phyloP scores from a whole-genome alignment of 768 basidiomycete species.

The Suillus sp. region DNA sequence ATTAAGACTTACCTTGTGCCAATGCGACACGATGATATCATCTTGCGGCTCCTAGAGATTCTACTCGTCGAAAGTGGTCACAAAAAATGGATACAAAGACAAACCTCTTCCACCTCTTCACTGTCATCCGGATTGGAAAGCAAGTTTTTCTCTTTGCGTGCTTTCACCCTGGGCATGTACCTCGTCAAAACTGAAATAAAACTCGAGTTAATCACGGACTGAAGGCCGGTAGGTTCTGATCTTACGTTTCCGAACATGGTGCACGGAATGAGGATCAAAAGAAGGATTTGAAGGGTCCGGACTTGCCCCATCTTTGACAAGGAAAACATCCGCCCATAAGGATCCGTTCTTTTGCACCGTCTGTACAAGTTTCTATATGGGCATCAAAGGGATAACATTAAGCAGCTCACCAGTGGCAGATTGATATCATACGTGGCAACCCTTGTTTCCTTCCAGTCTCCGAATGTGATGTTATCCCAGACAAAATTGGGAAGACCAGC shows the following conservation, averaged over 20 bases:
- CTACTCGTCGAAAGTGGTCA: slow-evolving; percentile 12
- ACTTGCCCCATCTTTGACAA: slow-evolving; percentile 64
- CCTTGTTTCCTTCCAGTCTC: slow-evolving; percentile 69
- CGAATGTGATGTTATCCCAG: slow-evolving; percentile 79
- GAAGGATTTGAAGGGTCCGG: slow-evolving; percentile 59
- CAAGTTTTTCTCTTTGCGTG: slow-evolving; percentile 83
- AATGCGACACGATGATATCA: slow-evolving; percentile 78
- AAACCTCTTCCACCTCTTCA: slow-evolving; percentile 55
- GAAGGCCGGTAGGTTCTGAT: slow-evolving; percentile 13
- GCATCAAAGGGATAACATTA: slow-evolving; percentile 1
- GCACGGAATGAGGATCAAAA: slow-evolving; percentile 60
- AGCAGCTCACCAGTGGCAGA: slow-evolving; percentile 61
- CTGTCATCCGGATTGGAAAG: slow-evolving; percentile 46
- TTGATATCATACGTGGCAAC: slow-evolving; percentile 58
- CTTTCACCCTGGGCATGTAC: slow-evolving; percentile 72
- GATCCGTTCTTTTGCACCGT: slow-evolving; percentile 77
- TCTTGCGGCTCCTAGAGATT: slow-evolving; percentile 37
- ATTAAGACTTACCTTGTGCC: slow-evolving; percentile 61
- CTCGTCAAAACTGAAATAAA: slow-evolving; percentile 77
- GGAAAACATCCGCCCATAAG: slow-evolving; percentile 81
- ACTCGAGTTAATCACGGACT: slow-evolving; percentile 11
- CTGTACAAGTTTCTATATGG: slow-evolving; percentile 38
- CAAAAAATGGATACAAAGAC: slow-evolving; percentile 13
- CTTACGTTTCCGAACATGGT: slow-evolving; percentile 77
- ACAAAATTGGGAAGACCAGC: slow-evolving; percentile 64